Percentiles rank a stretch among this genome's conserved stretches.
Evolutionary conservation across 2,329 filamentous ascomycete species (phyloP).

Genomic region (Alternaria sp.): DNA sequence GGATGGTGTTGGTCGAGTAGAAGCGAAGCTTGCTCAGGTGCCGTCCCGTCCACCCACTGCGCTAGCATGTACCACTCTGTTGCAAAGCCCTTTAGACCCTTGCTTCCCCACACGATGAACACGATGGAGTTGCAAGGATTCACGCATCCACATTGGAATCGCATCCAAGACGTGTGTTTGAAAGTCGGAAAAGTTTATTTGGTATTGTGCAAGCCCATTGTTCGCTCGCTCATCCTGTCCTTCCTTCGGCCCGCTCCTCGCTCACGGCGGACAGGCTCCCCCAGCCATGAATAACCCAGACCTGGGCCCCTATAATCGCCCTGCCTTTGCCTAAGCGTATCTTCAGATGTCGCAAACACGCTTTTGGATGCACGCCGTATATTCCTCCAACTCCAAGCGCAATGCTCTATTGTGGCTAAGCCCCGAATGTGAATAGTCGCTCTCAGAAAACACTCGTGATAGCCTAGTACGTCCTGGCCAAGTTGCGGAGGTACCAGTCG

Average conservation of each 20-base stretch:
- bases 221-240: conserved; percentile 19
- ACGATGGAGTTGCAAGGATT: conserved; percentile 8
- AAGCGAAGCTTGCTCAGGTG: conserved; percentile 11
- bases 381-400: conserved; percentile 46
- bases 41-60: conserved; percentile 29
- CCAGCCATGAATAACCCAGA: conserved; percentile 14
- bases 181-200: conserved; percentile 27
- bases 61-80: conserved; percentile 14
- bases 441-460: conserved; percentile 11
- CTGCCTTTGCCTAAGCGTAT: conserved; percentile 18
- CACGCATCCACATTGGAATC: not conserved
- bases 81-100: not conserved
- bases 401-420: conserved; percentile 41
- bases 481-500: conserved; percentile 98
- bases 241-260: conserved; percentile 22
- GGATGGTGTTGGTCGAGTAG: conserved; percentile 25
- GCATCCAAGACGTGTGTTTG: not conserved
- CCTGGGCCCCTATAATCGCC: conserved; percentile 22
- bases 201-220: conserved; percentile 17
- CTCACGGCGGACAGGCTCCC: conserved; percentile 16
- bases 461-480: conserved; percentile 87
- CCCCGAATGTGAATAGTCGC: conserved; percentile 17
- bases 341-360: conserved; percentile 32
- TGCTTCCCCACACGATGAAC: conserved; percentile 19
- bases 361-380: conserved; percentile 42